Evolutionary conservation across 768 basidiomycete species (phyloP).

Genomic region (Mycena galopus): DNA sequence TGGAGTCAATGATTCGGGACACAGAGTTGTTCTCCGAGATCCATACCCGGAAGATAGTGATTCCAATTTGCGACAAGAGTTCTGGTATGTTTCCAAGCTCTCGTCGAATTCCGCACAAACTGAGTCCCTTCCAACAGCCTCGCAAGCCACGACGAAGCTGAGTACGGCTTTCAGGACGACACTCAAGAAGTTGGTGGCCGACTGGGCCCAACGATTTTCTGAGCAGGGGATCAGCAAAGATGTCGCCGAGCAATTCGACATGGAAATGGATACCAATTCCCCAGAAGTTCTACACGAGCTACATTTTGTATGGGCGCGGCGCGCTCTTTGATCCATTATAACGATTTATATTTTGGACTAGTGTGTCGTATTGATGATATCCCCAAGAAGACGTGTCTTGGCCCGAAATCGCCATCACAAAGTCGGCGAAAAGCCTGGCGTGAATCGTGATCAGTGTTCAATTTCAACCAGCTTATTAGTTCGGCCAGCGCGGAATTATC

Average conservation of each 20-base stretch:
- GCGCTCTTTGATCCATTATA: neutral
- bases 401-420: too few relatives aligned
- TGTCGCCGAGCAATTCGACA: neutral
- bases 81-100: neutral
- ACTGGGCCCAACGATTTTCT: constrained; percentile 9
- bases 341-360: too few relatives aligned
- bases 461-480: too few relatives aligned
- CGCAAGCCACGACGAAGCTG: neutral
- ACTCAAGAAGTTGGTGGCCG: neutral
- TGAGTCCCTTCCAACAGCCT: neutral
- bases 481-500: too few relatives aligned
- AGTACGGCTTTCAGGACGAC: neutral
- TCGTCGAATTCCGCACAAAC: neutral
- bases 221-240: constrained; percentile 14
- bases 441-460: too few relatives aligned
- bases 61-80: neutral
- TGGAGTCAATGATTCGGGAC: constrained; percentile 4
- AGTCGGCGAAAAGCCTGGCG: too few relatives aligned
- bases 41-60: neutral
- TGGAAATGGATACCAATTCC: neutral
- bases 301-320: constrained; percentile 10
- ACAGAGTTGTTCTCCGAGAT: constrained; percentile 3
- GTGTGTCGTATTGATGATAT: too few relatives aligned
- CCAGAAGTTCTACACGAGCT: neutral
- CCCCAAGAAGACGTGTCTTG: too few relatives aligned